Evolutionary conservation across 257 asterid genomes (phyloP).

Genomic region (Nicotiana otophora): DNA sequence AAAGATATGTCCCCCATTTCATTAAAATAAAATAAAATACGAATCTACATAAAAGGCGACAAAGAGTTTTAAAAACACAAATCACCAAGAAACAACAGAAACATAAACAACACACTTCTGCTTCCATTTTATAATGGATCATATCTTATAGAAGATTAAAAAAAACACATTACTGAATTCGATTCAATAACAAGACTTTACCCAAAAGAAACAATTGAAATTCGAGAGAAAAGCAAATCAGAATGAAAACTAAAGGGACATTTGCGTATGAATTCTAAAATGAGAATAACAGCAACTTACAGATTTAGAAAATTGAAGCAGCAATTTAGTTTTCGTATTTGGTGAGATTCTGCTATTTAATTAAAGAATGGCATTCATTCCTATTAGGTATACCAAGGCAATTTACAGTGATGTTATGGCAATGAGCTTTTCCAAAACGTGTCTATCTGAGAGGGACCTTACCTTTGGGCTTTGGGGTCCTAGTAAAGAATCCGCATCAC

Average conservation of each 20-base stretch:
- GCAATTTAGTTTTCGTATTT: background rate
- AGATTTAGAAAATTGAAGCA: background rate
- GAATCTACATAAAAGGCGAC: background rate
- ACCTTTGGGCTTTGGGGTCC: background rate
- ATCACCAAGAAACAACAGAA: background rate
- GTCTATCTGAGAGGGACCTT: background rate
- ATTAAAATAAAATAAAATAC: background rate
- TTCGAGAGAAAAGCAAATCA: background rate
- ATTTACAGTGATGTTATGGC: background rate
- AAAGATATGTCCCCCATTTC: background rate
- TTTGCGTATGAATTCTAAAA: no score
- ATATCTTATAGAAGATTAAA: background rate
- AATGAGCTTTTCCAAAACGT: background rate
- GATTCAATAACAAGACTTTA: background rate
- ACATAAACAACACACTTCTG: background rate
- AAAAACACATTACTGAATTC: background rate
- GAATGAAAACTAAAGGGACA: background rate
- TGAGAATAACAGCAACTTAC: background rate
- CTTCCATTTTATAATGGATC: background rate
- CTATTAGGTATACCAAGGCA: background rate
- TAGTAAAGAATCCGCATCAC: background rate
- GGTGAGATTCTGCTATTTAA: background rate
- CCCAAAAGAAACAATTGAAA: background rate
- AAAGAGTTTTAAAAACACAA: background rate
- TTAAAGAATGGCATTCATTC: background rate